Percentiles rank a stretch among this genome's conserved stretches.
Conservation (phyloP, 306 rosid genomes). For the Echinosophora koreensis region DNA sequence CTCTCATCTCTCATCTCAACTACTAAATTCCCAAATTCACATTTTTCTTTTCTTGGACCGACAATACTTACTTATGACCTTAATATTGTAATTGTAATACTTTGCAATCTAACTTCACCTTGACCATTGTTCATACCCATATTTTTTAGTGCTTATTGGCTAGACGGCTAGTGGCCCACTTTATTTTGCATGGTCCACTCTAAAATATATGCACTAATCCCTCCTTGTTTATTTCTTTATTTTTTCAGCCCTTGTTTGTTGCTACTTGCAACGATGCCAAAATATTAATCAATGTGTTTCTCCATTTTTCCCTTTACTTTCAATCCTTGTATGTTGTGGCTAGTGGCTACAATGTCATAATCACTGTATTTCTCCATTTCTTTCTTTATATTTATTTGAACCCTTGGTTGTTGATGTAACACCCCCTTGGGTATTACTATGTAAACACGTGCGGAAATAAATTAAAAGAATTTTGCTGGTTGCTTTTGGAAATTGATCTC, state of each 20-base stretch:
- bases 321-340: constrained; percentile 11
- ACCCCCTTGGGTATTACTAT: no score
- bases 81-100: constrained; percentile 29
- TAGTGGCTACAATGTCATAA: neutral
- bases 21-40: constrained; percentile 2
- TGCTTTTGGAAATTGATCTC: no score
- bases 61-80: constrained; percentile 28
- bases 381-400: constrained; percentile 16
- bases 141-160: constrained; percentile 48
- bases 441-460: no score
- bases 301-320: constrained; percentile 19
- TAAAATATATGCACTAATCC: constrained; percentile 32
- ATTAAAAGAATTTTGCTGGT: no score
- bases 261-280: constrained; percentile 31
- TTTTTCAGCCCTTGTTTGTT: constrained; percentile 35
- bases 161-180: constrained; percentile 62
- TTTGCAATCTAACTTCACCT: constrained; percentile 33
- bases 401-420: constrained; percentile 4
- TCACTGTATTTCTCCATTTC: neutral
- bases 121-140: constrained; percentile 36
- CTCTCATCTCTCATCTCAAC: neutral
- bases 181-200: constrained; percentile 49
- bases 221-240: constrained; percentile 32
- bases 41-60: constrained; percentile 37
- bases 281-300: neutral